A percentile compares a stretch with the other conserved stretches of the same genome.
Evolutionary conservation across 352 stramenopile genomes (phyloP).

Genomic region (Phytopythium ostracodes): DNA sequence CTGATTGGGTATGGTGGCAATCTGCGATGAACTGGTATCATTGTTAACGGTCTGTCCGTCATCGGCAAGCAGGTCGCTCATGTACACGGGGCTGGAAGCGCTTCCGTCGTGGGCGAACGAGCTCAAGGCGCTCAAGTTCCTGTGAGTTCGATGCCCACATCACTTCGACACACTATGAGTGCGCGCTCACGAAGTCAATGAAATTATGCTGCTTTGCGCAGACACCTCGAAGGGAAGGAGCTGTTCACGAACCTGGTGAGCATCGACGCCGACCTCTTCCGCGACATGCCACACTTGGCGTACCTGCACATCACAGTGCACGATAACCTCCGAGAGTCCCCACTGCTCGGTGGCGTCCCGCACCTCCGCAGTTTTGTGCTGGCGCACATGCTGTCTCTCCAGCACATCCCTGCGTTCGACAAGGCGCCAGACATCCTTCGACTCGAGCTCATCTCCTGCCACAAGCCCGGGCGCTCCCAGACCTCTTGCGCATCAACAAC

Average conservation of each 20-base stretch:
- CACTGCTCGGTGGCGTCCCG: slow-evolving; percentile 20
- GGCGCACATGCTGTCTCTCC: slow-evolving; percentile 13
- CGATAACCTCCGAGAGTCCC: slow-evolving; percentile 10
- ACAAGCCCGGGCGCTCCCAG: slow-evolving; percentile 14
- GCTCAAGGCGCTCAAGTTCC: slow-evolving; percentile 28
- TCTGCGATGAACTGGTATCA: too few relatives aligned
- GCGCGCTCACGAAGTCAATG: neutral
- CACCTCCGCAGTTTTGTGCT: slow-evolving; percentile 31
- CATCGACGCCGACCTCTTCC: slow-evolving; percentile 26
- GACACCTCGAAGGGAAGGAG: slow-evolving; percentile 19
- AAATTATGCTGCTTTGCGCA: neutral
- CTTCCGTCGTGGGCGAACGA: slow-evolving; percentile 22
- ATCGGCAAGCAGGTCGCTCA: slow-evolving; percentile 18
- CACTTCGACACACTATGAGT: neutral
- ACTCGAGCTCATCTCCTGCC: slow-evolving; percentile 20
- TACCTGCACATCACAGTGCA: slow-evolving; percentile 32
- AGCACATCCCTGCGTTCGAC: slow-evolving; percentile 19
- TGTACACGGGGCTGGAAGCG: slow-evolving; percentile 20
- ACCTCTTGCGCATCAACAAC: slow-evolving; percentile 12
- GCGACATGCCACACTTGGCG: slow-evolving; percentile 23
- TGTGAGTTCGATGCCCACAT: slow-evolving; percentile 17
- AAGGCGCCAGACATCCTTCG: slow-evolving; percentile 13
- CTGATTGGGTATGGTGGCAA: too few relatives aligned
- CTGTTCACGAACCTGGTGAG: slow-evolving; percentile 11
- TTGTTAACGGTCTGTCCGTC: neutral